Evolutionary conservation across 2,329 filamentous ascomycete genomes (phyloP).

Genomic region (Chaetothyriales sp.): DNA sequence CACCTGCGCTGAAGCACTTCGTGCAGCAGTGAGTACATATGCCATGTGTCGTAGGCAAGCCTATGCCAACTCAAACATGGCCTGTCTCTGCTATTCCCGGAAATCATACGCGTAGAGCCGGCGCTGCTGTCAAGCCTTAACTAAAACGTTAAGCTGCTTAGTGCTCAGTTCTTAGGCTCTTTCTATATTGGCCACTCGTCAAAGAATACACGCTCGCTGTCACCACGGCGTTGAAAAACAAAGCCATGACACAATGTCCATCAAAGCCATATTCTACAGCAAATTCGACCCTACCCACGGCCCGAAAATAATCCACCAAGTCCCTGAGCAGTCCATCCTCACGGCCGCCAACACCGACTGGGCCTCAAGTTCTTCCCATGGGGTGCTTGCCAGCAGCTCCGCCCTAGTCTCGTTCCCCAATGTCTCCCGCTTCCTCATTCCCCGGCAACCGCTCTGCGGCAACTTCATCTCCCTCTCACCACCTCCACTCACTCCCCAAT

Average conservation of each 20-base stretch:
- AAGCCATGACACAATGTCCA: constrained; percentile 30
- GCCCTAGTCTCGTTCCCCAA: constrained; percentile 75
- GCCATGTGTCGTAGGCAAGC: too few species aligned
- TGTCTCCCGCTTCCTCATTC: constrained; percentile 85
- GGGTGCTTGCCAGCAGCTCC: constrained; percentile 28
- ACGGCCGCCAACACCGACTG: constrained; percentile 23
- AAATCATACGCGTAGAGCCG: not conserved
- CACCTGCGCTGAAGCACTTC: too few species aligned
- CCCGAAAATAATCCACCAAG: constrained; percentile 51
- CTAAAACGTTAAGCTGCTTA: not conserved
- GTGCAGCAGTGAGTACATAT: too few species aligned
- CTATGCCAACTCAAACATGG: not conserved
- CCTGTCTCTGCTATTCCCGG: not conserved
- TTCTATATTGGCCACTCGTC: too few species aligned
- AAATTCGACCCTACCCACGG: constrained; percentile 50
- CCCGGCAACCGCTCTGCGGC: constrained; percentile 88
- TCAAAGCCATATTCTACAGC: constrained; percentile 54
- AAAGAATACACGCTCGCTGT: too few species aligned
- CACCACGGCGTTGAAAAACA: too few species aligned
- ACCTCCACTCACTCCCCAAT: constrained; percentile 30
- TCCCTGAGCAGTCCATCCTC: constrained; percentile 46
- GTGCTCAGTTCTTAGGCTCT: too few species aligned
- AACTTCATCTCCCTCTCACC: constrained; percentile 48
- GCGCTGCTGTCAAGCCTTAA: not conserved
- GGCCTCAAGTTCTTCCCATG: constrained; percentile 1